Evolutionary conservation across 202 grass and related monocot species (phyloP).

Genomic region (Carex arenaria): DNA sequence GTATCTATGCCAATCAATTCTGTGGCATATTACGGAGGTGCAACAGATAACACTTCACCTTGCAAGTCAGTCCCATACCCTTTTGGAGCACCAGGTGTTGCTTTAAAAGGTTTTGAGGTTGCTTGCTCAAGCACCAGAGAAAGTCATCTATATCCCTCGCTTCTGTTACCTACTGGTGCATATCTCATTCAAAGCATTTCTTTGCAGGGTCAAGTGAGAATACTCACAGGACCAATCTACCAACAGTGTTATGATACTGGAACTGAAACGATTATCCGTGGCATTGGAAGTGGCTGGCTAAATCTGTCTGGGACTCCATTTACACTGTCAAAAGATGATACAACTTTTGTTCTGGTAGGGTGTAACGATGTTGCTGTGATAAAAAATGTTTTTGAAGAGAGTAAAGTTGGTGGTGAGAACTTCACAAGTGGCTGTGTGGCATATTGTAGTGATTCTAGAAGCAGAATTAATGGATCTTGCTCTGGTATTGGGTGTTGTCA

Average conservation of each 20-base stretch:
- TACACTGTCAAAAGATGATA: constrained; percentile 31
- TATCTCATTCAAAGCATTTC: neutral
- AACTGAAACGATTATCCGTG: neutral
- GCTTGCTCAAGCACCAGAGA: neutral
- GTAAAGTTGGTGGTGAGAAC: neutral
- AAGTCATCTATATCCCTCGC: neutral
- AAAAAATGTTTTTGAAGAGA: too few species aligned
- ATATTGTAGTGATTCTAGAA: constrained; percentile 23
- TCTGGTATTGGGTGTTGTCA: constrained; percentile 57
- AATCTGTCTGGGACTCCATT: constrained; percentile 25
- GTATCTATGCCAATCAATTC: too few species aligned
- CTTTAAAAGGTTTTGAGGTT: constrained; percentile 4
- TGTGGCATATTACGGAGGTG: too few species aligned
- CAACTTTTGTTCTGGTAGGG: constrained; percentile 26
- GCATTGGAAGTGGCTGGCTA: neutral
- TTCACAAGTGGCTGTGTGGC: constrained; percentile 31
- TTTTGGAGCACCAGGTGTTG: neutral
- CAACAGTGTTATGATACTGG: neutral
- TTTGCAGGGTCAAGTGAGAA: constrained; percentile 7
- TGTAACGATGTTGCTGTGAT: constrained; percentile 37
- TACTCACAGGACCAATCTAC: neutral
- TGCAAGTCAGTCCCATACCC: neutral
- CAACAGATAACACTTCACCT: too few species aligned
- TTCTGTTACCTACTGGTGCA: neutral
- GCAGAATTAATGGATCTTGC: constrained; percentile 9